These are phyloP conservation scores for Myxozyma melibiosi DNA, from an alignment of 805 yeast genomes.

Conservation along the genomic window DNA sequence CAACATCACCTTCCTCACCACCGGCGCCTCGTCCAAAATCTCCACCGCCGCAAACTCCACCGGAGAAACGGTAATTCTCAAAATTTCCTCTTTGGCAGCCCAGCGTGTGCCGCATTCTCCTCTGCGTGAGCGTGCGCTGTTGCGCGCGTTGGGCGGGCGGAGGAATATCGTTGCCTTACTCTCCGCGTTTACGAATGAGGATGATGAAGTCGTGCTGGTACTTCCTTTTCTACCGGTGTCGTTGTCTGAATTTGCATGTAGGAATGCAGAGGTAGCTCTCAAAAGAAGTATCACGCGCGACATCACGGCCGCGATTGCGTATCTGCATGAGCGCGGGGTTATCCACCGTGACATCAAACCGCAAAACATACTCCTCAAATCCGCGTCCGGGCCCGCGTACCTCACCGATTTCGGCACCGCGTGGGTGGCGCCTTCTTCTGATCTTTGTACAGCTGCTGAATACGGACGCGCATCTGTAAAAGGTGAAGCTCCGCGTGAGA, in stretches of 20 bases:
- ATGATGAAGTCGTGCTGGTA: conserved; percentile 47
- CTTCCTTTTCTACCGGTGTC: conserved; percentile 48
- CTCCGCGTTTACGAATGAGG: conserved; percentile 35
- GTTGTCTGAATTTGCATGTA: conserved; percentile 44
- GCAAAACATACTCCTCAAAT: conserved; percentile 64
- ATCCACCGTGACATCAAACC: conserved; percentile 88
- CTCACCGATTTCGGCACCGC: conserved; percentile 34
- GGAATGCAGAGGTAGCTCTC: conserved; percentile 36
- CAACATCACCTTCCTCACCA: conserved; percentile 18
- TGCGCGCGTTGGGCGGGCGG: conserved; percentile 37
- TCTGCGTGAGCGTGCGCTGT: conserved; percentile 49
- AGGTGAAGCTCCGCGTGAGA: conserved; percentile 41
- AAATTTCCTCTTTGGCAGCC: conserved; percentile 53
- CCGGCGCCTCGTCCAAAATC: conserved; percentile 22
- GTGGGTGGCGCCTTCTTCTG: conserved; percentile 37
- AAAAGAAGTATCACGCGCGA: conserved; percentile 44
- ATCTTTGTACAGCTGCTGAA: neutral
- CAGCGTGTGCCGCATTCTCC: conserved; percentile 58
- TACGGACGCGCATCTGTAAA: neutral
- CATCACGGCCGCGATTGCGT: conserved; percentile 57
- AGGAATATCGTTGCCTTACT: conserved; percentile 35
- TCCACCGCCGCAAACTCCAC: neutral
- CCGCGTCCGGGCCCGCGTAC: conserved; percentile 32
- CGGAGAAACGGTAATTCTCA: conserved; percentile 41
- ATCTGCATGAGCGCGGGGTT: conserved; percentile 66